phyloP scores from a whole-genome alignment of 192 early-diverging fungal species.

The Gaertneriomyces semiglobifer region DNA sequence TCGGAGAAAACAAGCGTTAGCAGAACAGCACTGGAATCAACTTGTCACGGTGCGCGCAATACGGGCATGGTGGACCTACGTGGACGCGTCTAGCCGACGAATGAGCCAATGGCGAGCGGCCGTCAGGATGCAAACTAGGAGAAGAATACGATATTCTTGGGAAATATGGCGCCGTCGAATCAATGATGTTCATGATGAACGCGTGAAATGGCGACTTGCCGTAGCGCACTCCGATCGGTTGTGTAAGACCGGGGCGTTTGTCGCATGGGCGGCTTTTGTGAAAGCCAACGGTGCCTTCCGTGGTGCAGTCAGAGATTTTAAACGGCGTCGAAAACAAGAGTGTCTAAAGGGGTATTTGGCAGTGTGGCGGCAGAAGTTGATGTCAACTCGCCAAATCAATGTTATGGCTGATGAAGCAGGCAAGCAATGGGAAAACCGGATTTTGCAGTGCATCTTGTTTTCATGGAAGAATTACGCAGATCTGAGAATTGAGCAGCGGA shows the following conservation, averaged over 20 bases:
- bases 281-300: neutral
- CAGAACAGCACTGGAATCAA: constrained; percentile 8
- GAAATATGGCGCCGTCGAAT: constrained; percentile 2
- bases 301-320: neutral
- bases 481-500: no score
- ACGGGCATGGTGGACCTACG: constrained; percentile 23
- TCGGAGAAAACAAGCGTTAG: neutral
- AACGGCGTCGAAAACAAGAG: neutral
- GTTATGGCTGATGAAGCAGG: no score
- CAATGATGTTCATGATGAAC: neutral
- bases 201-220: constrained; percentile 23
- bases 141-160: neutral
- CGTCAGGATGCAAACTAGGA: constrained; percentile 2
- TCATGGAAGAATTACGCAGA: no score
- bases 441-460: no score
- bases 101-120: constrained; percentile 18
- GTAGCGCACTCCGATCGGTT: constrained; percentile 12
- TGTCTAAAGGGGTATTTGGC: neutral
- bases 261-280: constrained; percentile 6
- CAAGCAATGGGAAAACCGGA: no score
- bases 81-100: constrained; percentile 8
- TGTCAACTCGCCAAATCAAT: neutral
- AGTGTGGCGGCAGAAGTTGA: neutral
- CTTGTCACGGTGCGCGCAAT: neutral
- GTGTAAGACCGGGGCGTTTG: neutral